Conservation (phyloP, 2,329 filamentous ascomycete species). For the Diaporthe citrichinensis region DNA sequence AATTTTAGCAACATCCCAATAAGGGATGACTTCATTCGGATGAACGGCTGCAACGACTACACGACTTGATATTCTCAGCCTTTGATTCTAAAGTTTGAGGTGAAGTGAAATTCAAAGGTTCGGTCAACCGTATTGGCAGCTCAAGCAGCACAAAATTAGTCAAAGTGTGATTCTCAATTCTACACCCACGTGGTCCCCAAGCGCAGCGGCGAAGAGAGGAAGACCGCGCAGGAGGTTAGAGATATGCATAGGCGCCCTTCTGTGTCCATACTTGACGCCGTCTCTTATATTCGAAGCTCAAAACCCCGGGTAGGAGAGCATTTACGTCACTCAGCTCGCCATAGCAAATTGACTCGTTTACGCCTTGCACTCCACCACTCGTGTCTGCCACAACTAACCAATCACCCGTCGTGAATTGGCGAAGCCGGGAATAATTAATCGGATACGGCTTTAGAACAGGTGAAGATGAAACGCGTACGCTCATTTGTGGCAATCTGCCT, state of each 20-base stretch:
- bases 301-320: background rate
- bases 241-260: background rate
- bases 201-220: background rate
- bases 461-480: background rate
- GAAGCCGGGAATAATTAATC: background rate
- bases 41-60: background rate
- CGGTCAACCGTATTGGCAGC: background rate
- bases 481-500: background rate
- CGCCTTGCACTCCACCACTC: background rate
- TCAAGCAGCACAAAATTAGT: background rate
- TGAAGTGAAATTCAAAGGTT: background rate
- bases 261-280: background rate
- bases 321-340: background rate
- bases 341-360: background rate
- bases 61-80: background rate
- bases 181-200: background rate
- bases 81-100: background rate
- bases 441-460: background rate
- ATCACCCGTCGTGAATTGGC: background rate
- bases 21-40: background rate
- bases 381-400: background rate
- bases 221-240: background rate
- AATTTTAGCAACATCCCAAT: too few relatives aligned
- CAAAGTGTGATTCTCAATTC: background rate
- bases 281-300: background rate